Percentiles rank a stretch among this genome's conserved stretches.
Conservation (phyloP, 257 asterid species). For the Salvia miltiorrhiza region DNA sequence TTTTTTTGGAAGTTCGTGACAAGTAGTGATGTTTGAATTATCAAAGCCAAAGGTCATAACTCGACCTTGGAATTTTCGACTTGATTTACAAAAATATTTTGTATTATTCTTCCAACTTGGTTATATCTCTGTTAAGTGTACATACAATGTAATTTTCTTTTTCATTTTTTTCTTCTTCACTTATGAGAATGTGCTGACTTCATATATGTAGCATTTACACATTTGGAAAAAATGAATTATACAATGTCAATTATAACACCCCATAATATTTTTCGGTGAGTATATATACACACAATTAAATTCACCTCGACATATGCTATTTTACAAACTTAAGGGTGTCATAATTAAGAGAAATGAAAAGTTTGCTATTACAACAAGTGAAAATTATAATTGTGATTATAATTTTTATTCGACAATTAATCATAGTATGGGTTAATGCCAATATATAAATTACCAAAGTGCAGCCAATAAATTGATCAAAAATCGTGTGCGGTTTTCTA, state of each 20-base stretch:
- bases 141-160: neutral
- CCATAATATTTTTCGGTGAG: no score
- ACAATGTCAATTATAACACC: no score
- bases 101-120: neutral
- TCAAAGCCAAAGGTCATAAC: neutral
- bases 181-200: neutral
- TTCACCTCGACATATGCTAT: no score
- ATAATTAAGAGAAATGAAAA: no score
- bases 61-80: neutral
- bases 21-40: neutral
- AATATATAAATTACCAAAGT: neutral
- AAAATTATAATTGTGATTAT: no score
- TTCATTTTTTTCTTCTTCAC: neutral
- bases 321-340: no score
- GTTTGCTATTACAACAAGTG: no score
- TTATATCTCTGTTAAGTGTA: neutral
- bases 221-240: no score
- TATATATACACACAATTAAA: no score
- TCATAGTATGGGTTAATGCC: no score
- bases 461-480: neutral
- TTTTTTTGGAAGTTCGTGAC: neutral
- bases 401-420: no score
- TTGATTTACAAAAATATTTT: neutral
- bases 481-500: neutral
- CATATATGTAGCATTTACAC: neutral